A percentile compares a stretch with the other conserved stretches of the same genome.
These are phyloP conservation scores for Talaromyces funiculosus DNA, from an alignment of 2,329 filamentous ascomycete species.

Conservation along the genomic window DNA sequence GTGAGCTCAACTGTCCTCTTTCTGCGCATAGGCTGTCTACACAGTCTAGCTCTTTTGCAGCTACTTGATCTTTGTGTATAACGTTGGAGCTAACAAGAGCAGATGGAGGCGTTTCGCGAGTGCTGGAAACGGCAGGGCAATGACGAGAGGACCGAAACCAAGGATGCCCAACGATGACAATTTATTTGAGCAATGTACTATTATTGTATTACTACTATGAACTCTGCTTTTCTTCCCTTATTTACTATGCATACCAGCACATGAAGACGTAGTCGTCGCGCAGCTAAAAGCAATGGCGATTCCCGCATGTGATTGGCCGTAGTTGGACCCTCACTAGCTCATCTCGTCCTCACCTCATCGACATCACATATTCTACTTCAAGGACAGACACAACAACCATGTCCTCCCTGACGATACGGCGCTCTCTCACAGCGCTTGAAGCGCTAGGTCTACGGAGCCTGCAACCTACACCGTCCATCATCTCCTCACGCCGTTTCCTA, in stretches of 20 bases:
- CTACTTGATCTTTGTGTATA: too few species aligned
- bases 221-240: neutral
- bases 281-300: neutral
- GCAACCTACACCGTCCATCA: neutral
- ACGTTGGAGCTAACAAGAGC: neutral
- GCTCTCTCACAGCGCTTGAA: conserved; percentile 14
- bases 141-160: conserved; percentile 70
- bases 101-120: conserved; percentile 80
- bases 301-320: neutral
- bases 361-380: neutral
- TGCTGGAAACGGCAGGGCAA: conserved; percentile 93
- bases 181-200: neutral
- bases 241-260: too few species aligned
- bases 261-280: neutral
- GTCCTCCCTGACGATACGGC: conserved; percentile 12
- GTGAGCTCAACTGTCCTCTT: conserved; percentile 48
- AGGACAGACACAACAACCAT: conserved; percentile 4
- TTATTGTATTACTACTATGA: neutral
- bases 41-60: too few species aligned
- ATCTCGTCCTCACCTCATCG: neutral
- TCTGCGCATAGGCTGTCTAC: neutral
- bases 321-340: neutral
- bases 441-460: neutral
- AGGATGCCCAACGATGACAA: conserved; percentile 54
- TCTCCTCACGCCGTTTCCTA: neutral